phyloP scores from a whole-genome alignment of 208 protist species.

The Kentomonas sorsogonicus region DNA sequence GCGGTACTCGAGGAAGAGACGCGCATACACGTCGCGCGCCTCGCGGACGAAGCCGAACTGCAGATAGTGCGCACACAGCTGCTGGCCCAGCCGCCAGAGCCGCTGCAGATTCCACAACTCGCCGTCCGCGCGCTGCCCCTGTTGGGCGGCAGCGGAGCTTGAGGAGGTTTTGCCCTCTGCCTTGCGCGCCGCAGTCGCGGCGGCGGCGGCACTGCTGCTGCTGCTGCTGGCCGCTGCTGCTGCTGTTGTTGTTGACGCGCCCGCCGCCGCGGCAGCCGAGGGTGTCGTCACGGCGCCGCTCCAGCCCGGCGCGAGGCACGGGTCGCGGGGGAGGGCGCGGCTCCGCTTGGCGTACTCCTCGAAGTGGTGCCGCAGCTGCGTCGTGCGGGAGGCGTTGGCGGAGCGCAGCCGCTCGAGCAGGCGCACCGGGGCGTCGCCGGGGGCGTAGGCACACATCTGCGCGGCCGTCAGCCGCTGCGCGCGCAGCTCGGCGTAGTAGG shows the following conservation, averaged over 20 bases:
- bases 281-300: no score
- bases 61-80: constrained; percentile 66
- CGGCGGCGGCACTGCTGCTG: no score
- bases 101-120: no score
- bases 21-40: constrained; percentile 33
- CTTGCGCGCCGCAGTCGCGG: no score
- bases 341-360: constrained; percentile 22
- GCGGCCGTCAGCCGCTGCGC: constrained; percentile 45
- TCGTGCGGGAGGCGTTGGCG: constrained; percentile 26
- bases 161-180: no score
- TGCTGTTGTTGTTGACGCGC: no score
- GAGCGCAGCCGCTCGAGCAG: constrained; percentile 57
- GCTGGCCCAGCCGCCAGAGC: constrained; percentile 71
- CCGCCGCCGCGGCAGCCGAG: no score
- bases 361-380: constrained; percentile 23
- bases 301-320: constrained; percentile 15
- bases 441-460: constrained; percentile 66
- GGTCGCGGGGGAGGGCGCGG: constrained; percentile 20
- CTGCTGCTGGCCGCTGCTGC: no score
- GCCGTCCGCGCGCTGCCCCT: no score
- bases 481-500: constrained; percentile 66
- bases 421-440: constrained; percentile 52
- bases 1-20: constrained; percentile 75
- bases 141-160: no score
- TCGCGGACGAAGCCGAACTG: constrained; percentile 67